Conservation (phyloP, 108 stramenopile genomes). For the Cyclotella distinguenda region DNA sequence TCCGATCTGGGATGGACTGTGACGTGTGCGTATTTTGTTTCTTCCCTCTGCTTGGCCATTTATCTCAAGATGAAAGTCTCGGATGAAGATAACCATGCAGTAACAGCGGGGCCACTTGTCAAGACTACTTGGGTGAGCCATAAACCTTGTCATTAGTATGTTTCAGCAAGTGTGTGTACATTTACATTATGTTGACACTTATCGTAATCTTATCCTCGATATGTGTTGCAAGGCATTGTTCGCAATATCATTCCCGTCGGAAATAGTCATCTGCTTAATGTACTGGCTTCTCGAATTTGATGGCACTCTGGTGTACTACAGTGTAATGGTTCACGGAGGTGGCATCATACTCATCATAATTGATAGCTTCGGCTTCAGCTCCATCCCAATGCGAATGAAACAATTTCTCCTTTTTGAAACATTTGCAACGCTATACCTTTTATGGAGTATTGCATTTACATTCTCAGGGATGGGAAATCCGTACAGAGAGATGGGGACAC, state of each 20-base stretch:
- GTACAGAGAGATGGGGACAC: constrained; percentile 20
- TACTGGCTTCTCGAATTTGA: constrained; percentile 9
- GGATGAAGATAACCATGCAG: neutral
- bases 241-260: constrained; percentile 11
- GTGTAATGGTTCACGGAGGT: constrained; percentile 16
- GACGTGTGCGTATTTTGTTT: constrained; percentile 9
- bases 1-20: constrained; percentile 6
- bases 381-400: constrained; percentile 38
- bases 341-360: constrained; percentile 10
- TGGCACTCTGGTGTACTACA: neutral
- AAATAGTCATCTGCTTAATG: constrained; percentile 1
- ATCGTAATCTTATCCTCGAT: neutral
- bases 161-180: neutral
- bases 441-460: constrained; percentile 41
- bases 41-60: constrained; percentile 3
- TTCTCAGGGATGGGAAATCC: constrained; percentile 42
- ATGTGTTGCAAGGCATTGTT: neutral
- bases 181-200: neutral
- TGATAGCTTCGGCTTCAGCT: constrained; percentile 31
- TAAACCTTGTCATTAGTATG: neutral
- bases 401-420: constrained; percentile 35
- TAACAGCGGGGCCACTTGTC: neutral
- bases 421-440: constrained; percentile 21
- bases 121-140: constrained; percentile 10
- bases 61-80: constrained; percentile 1